Conservation (phyloP, 345 rosid genomes). For the Aquilaria malaccensis region DNA sequence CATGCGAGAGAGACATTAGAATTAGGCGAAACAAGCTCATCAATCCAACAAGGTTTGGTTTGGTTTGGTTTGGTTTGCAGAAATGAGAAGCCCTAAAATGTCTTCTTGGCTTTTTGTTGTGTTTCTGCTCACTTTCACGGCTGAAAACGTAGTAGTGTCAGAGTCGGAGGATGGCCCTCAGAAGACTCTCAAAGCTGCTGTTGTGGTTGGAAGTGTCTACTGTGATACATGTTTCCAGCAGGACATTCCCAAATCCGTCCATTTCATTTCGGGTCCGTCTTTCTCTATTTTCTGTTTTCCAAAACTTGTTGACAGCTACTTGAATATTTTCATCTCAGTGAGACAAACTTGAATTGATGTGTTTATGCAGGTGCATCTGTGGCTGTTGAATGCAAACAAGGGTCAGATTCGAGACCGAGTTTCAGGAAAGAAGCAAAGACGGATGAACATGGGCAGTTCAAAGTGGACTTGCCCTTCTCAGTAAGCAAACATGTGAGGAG, state of each 20-base stretch:
- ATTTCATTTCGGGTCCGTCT: slow-evolving; percentile 56
- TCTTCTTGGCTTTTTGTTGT: slow-evolving; percentile 20
- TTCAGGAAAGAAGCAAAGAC: slow-evolving; percentile 60
- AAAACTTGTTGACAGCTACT: neutral
- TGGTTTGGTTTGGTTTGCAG: neutral
- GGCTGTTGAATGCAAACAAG: slow-evolving; percentile 61
- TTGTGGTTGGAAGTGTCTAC: slow-evolving; percentile 69
- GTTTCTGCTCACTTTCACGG: slow-evolving; percentile 15
- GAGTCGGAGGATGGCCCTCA: slow-evolving; percentile 23
- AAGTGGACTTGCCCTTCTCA: slow-evolving; percentile 49
- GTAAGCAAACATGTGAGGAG: slow-evolving; percentile 50
- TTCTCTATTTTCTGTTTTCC: neutral
- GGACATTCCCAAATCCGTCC: slow-evolving; percentile 39
- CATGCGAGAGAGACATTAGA: neutral
- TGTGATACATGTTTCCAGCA: slow-evolving; percentile 75
- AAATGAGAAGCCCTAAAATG: slow-evolving; percentile 17
- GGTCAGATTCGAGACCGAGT: slow-evolving; percentile 22
- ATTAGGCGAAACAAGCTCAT: neutral
- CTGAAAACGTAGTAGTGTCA: neutral
- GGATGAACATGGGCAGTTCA: slow-evolving; percentile 55
- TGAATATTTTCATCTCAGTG: neutral
- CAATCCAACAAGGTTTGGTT: neutral
- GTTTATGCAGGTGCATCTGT: slow-evolving; percentile 58
- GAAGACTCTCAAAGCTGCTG: slow-evolving; percentile 39
- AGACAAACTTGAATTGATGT: too few relatives aligned